Percentiles rank a stretch among this genome's conserved stretches.
These are phyloP conservation scores for Saccharomycopsis capsularis DNA, from an alignment of 805 yeast genomes.

Conservation along the genomic window DNA sequence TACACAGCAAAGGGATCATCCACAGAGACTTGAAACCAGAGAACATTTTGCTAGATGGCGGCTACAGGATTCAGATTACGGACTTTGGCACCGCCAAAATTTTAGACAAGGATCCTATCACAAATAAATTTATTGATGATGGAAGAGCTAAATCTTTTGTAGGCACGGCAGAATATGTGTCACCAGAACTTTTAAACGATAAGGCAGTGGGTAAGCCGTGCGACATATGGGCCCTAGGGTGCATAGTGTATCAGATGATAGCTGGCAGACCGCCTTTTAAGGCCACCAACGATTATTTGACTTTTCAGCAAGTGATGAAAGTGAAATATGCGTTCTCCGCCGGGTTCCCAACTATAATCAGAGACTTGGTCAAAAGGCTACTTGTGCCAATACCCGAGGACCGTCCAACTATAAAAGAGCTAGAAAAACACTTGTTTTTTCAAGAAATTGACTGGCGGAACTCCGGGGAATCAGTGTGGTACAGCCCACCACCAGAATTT, in stretches of 20 bases:
- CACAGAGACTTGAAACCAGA: constrained; percentile 85
- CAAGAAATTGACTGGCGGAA: constrained; percentile 48
- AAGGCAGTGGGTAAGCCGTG: constrained; percentile 87
- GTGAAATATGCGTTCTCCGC: constrained; percentile 79
- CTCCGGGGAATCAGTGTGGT: constrained; percentile 50
- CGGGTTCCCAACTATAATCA: constrained; percentile 65
- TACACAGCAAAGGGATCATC: constrained; percentile 70
- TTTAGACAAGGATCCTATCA: constrained; percentile 35
- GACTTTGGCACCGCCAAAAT: constrained; percentile 83
- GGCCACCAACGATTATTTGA: constrained; percentile 73
- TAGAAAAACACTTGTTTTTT: constrained; percentile 61
- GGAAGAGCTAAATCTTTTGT: constrained; percentile 74
- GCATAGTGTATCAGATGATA: constrained; percentile 91
- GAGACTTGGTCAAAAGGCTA: constrained; percentile 69
- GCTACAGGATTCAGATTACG: constrained; percentile 60
- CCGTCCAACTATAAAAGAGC: constrained; percentile 49
- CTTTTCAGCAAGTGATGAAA: constrained; percentile 76
- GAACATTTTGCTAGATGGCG: constrained; percentile 58
- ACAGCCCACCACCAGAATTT: constrained; percentile 49
- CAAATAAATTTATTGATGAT: constrained; percentile 51
- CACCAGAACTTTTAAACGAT: constrained; percentile 71
- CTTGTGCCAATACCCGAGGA: constrained; percentile 57
- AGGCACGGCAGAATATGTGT: constrained; percentile 80
- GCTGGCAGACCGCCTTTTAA: constrained; percentile 88
- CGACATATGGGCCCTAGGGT: constrained; percentile 97